Percentiles rank a stretch among this genome's conserved stretches.
Evolutionary conservation across 2,329 filamentous ascomycete species (phyloP).

Genomic region (Sporothrix mexicana): DNA sequence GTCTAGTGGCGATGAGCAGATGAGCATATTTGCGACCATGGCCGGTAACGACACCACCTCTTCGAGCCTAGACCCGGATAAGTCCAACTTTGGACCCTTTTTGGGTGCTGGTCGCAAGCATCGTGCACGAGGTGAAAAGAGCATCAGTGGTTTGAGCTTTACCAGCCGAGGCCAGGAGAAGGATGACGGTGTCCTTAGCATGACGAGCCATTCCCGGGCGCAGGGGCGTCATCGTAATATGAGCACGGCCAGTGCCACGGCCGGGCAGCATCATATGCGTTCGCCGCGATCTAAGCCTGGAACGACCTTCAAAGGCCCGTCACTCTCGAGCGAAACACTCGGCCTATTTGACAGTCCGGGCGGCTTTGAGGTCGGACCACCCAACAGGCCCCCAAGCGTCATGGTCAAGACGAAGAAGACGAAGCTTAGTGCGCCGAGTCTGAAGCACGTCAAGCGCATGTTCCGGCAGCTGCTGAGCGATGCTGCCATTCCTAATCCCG

Average conservation of each 20-base stretch:
- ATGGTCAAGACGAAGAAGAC: constrained; percentile 68
- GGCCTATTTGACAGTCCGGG: constrained; percentile 54
- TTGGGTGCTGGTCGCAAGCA: constrained; percentile 77
- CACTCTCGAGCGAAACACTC: constrained; percentile 58
- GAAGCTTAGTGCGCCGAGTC: constrained; percentile 84
- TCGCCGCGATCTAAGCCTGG: constrained; percentile 71
- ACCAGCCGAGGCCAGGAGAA: constrained; percentile 74
- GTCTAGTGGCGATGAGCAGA: constrained; percentile 90
- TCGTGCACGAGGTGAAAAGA: constrained; percentile 77
- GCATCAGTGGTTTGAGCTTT: constrained; percentile 71
- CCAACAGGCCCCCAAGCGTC: constrained; percentile 43
- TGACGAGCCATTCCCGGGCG: constrained; percentile 63
- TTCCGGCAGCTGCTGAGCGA: constrained; percentile 84
- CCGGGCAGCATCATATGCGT: constrained; percentile 66
- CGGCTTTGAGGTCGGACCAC: constrained; percentile 52
- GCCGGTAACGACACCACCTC: constrained; percentile 69
- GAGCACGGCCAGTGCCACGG: constrained; percentile 74
- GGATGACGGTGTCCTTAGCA: constrained; percentile 58
- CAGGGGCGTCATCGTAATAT: constrained; percentile 77
- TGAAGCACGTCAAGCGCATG: constrained; percentile 85
- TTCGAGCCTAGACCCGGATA: constrained; percentile 75
- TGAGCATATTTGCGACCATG: constrained; percentile 80
- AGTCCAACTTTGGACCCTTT: constrained; percentile 72
- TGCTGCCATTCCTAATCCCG: constrained; percentile 70
- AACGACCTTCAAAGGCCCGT: constrained; percentile 61